These are phyloP conservation scores for Metroxylon sagu DNA, from an alignment of 176 grass and related monocot genomes.

Conservation along the genomic window DNA sequence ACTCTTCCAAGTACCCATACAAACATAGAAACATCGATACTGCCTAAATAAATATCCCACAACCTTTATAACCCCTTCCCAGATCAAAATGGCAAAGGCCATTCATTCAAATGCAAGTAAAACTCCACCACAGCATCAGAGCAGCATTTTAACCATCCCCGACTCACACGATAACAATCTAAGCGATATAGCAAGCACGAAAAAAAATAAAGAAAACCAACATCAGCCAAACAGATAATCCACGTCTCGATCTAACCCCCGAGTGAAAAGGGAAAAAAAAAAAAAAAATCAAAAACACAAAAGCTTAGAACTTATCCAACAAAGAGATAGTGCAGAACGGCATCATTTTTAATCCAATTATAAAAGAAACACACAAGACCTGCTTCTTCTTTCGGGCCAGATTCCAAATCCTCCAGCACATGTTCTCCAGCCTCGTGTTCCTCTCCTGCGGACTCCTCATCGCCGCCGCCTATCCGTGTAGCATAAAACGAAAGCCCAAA, in stretches of 20 bases:
- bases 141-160: too few species aligned
- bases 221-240: too few species aligned
- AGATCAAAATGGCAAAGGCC: background rate
- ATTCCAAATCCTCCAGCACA: slow-evolving; percentile 99
- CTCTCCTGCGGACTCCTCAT: slow-evolving; percentile 99
- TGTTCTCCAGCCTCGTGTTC: slow-evolving; percentile 96
- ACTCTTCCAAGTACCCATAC: background rate
- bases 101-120: background rate
- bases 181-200: background rate
- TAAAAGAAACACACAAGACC: slow-evolving; percentile 22
- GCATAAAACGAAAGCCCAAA: too few species aligned
- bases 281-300: too few species aligned
- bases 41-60: background rate
- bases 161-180: background rate
- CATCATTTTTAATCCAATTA: background rate
- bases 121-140: background rate
- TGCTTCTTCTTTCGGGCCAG: slow-evolving; percentile 97
- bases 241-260: too few species aligned
- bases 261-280: too few species aligned
- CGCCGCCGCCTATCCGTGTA: slow-evolving; percentile 51
- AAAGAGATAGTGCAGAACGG: too few species aligned
- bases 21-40: background rate
- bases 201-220: background rate
- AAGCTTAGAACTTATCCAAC: too few species aligned
- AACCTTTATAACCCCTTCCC: background rate